Base-by-base conservation (phyloP, 331 rosid genomes). In the Acacia pycnantha region DNA sequence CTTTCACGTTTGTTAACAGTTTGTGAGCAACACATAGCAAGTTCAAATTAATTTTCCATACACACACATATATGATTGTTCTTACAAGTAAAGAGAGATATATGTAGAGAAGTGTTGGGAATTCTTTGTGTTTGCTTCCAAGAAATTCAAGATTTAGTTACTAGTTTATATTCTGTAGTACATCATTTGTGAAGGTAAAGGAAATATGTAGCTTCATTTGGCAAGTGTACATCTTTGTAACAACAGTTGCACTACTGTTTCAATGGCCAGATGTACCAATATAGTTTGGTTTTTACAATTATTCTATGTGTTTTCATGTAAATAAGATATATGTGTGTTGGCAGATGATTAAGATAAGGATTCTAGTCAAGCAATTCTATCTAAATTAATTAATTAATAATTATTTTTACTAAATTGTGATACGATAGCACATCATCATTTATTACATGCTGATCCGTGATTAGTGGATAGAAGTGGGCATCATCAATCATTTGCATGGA, bases 141-240 rank as follows among this genome's bases (percentile, higher is more conserved):
- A 82, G 90, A 79, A 85, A 82, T 84, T 87, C 88, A 81, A 86
- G 79, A 80, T 84, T 82, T 82, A n/a, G 33, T 68, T 74, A 62
- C 47, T 68, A 61, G 71, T 81, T 85, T 83, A 80, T 40, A 79
- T 82, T 84, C 70, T 76, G 40, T 81, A 35, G 7, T 11, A 74
- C 76, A 51, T 81, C 72, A 71, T 53, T 65, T 78, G 79, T 77
- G 83, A 80, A 77, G 86, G 82, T 81, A 79, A 59, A 22, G 69
- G 54, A 76, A 79, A 82, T 65, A 59, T 77, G 85, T 84, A 87
- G 82, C 77, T 88, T 80, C 85, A 27, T 76, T 67, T 78, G 81
- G 78, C 83, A 79, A 79, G 73, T 75, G 31, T 47, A 44, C 24
- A 18, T 16, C 15, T 22, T 82, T 82, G 83, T 85, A 87, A 59